Conservation (phyloP, 768 basidiomycete species). For the Naganishia onofrii region DNA sequence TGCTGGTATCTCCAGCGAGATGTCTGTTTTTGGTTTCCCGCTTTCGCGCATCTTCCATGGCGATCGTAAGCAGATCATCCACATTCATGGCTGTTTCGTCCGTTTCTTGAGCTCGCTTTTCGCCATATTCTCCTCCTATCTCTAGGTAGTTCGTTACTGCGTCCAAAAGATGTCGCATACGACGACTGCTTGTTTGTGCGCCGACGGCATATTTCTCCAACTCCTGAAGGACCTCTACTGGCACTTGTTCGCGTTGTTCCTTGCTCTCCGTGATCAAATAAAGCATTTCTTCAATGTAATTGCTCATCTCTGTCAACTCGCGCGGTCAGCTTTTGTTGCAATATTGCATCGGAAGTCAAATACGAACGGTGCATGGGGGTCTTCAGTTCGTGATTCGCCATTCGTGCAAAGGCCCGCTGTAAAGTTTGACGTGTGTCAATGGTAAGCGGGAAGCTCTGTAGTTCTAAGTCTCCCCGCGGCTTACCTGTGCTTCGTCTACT, state of each 20-base stretch:
- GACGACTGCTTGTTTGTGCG: conserved; percentile 11
- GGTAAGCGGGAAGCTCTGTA: not conserved
- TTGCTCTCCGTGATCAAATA: conserved; percentile 15
- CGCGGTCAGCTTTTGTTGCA: not conserved
- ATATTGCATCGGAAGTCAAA: not conserved
- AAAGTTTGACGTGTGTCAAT: conserved; percentile 34
- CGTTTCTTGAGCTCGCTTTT: conserved; percentile 22
- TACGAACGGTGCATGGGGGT: conserved; percentile 46
- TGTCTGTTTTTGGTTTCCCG: conserved; percentile 38
- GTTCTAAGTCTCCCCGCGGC: conserved; percentile 5
- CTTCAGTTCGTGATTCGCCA: conserved; percentile 47
- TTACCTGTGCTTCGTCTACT: conserved; percentile 36
- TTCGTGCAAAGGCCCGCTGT: conserved; percentile 46
- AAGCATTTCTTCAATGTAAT: conserved; percentile 22
- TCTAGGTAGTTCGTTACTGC: conserved; percentile 50
- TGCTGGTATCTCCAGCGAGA: conserved; percentile 33
- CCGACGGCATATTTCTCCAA: conserved; percentile 17
- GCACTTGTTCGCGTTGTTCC: not conserved
- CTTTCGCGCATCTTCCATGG: conserved; percentile 37
- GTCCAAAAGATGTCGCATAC: conserved; percentile 18
- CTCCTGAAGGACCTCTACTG: conserved; percentile 16
- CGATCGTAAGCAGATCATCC: conserved; percentile 39
- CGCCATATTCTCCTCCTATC: conserved; percentile 37
- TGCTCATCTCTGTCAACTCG: conserved; percentile 9
- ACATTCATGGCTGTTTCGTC: conserved; percentile 26